These are phyloP conservation scores for Odontarrhena argentea DNA, from an alignment of 345 rosid species.

Conservation along the genomic window DNA sequence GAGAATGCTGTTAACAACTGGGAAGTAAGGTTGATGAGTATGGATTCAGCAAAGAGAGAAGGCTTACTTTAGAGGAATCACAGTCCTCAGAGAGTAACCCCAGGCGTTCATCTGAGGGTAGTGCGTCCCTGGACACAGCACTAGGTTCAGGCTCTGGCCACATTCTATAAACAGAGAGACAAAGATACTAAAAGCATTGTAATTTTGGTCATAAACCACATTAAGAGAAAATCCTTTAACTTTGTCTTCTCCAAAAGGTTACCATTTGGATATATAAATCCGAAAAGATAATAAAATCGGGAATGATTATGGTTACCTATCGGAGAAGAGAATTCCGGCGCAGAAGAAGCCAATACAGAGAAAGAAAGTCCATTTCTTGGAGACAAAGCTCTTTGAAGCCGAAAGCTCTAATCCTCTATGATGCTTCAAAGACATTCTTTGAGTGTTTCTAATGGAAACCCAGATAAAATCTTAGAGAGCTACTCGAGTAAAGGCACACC, in stretches of 20 bases:
- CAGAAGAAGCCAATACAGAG: slow-evolving; percentile 92
- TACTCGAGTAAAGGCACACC: not conserved
- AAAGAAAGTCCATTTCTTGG: slow-evolving; percentile 80
- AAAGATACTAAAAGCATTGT: not conserved
- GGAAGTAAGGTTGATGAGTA: not conserved
- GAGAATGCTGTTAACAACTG: slow-evolving; percentile 2
- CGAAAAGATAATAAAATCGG: not conserved
- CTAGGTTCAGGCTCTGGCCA: slow-evolving; percentile 79
- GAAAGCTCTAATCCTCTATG: slow-evolving; percentile 41
- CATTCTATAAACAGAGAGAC: slow-evolving; percentile 55
- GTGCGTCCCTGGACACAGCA: slow-evolving; percentile 45
- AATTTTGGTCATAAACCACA: slow-evolving; percentile 9
- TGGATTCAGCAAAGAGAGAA: not conserved
- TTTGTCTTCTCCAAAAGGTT: too few species aligned
- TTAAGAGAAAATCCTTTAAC: too few species aligned
- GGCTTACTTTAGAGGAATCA: slow-evolving; percentile 62
- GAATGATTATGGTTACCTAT: slow-evolving; percentile 51
- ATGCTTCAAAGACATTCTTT: slow-evolving; percentile 41
- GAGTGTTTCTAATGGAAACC: not conserved
- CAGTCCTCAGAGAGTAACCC: slow-evolving; percentile 74
- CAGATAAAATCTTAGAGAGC: slow-evolving; percentile 13
- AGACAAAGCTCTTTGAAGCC: slow-evolving; percentile 49
- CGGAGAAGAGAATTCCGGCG: slow-evolving; percentile 88
- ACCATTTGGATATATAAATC: too few species aligned
- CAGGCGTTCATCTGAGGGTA: slow-evolving; percentile 51